Evolutionary conservation across 352 stramenopile species (phyloP), one percentile per base, ranked within the genome.

Genomic region (Phytophthora sp.): DNA sequence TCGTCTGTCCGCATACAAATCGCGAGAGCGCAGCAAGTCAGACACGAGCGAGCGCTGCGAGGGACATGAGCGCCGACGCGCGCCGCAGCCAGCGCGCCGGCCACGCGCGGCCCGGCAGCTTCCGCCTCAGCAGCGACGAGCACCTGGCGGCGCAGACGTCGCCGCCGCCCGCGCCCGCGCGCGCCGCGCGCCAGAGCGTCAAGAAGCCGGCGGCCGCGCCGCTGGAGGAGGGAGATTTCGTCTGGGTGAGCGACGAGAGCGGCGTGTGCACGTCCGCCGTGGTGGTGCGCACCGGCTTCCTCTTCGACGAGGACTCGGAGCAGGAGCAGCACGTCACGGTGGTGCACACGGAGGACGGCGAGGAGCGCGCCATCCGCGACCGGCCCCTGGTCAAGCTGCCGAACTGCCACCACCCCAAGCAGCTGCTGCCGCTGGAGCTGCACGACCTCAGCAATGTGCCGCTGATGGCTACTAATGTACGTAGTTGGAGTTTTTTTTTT

Each of bases 271-370:
- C 82, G 1, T 77, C 83, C 1, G 83, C 83, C 0, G 61, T 89
- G 15, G 77, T 92, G 15, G 77, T 89, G 32, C 84, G 84, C 20
- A 78, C 72, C 18, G 84, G 84, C 0, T 92, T 80, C 34, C 28
- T 84, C 11, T 86, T 81, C 28, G 79, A 91, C 48, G 73, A 79
- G n/a, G 72, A 72, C 13, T 80, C 66, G 18, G 81, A 89, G 20
- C 60, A 80, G 45, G 84, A 92, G 59, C 73, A 91, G 34, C 79
- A 85, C 17, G 76, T 92, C 37, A 84, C 77, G 20, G 75, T 92
- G 12, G 82, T 94, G 9, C 86, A 94, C 66, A 94, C 86, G 8
- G 86, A 94, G 26, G 86, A 94, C 37, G 83, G 83, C 20, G 86
- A 94, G 50, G 86, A 94, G 61, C 81, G 83, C 31, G 83, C 88